Evolutionary conservation across 164 flowering plant genomes (phyloP).

Genomic region (Piper betle): DNA sequence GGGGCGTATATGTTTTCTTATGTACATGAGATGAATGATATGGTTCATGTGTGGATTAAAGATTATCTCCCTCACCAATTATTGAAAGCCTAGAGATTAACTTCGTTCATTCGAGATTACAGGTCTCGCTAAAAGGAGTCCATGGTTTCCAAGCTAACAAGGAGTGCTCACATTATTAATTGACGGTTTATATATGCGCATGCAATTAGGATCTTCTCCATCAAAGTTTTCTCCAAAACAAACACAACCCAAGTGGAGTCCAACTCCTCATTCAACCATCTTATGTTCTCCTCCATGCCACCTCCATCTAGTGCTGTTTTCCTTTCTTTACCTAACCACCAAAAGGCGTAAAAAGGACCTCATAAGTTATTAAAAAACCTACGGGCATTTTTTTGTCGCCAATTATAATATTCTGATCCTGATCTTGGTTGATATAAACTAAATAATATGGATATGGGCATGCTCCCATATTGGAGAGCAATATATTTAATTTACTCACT

Average conservation of each 20-base stretch:
- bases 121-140: constrained; percentile 25
- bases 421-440: neutral
- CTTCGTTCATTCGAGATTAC: constrained; percentile 28
- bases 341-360: neutral
- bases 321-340: constrained; percentile 9
- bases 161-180: constrained; percentile 29
- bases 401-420: neutral
- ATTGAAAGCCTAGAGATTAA: constrained; percentile 23
- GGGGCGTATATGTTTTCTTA: neutral
- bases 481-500: neutral
- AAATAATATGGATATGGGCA: neutral
- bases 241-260: constrained; percentile 42
- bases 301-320: constrained; percentile 6
- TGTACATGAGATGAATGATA: constrained; percentile 10
- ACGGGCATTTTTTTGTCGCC: neutral
- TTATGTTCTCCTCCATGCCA: neutral
- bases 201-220: constrained; percentile 20
- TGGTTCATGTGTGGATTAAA: constrained; percentile 9
- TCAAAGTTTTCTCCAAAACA: constrained; percentile 3
- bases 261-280: constrained; percentile 67
- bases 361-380: neutral
- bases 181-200: neutral
- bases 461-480: constrained; percentile 1
- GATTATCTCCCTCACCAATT: constrained; percentile 26
- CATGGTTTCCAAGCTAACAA: constrained; percentile 18